Conservation (phyloP, 352 stramenopile genomes). For the Halophytophthora polymorphica region DNA sequence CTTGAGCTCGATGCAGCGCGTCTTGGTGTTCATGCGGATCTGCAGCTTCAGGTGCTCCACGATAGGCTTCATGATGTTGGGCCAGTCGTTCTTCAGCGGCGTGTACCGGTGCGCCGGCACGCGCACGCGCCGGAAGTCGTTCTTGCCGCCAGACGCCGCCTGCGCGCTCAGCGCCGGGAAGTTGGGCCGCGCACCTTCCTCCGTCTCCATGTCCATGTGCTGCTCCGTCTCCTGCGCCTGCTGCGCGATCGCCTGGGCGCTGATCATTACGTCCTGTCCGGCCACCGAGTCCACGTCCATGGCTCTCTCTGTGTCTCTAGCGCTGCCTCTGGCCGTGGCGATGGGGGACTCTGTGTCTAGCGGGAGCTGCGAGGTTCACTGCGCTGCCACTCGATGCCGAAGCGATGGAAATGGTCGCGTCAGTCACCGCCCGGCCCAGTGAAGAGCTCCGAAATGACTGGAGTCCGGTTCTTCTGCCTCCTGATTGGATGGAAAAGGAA, state of each 20-base stretch:
- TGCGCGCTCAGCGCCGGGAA: conserved; percentile 82
- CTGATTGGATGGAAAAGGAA: conserved; percentile 29
- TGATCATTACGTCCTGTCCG: conserved; percentile 65
- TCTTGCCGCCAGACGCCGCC: conserved; percentile 79
- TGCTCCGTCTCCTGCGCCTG: conserved; percentile 47
- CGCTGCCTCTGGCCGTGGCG: neutral
- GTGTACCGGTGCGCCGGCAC: conserved; percentile 97
- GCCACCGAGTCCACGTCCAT: conserved; percentile 77
- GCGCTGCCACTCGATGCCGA: conserved; percentile 11
- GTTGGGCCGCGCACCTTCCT: conserved; percentile 45
- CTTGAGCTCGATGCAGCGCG: conserved; percentile 97
- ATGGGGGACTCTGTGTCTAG: neutral
- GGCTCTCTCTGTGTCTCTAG: conserved; percentile 1
- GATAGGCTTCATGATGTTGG: conserved; percentile 98
- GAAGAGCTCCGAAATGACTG: conserved; percentile 42
- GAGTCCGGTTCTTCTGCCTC: conserved; percentile 20
- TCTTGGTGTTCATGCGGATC: conserved; percentile 99
- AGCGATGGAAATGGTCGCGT: conserved; percentile 15
- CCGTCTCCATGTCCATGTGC: conserved; percentile 57
- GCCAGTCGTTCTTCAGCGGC: conserved; percentile 98
- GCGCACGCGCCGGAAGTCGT: conserved; percentile 95
- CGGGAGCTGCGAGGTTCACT: neutral
- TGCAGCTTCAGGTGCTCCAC: conserved; percentile 98
- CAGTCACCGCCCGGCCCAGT: conserved; percentile 4
- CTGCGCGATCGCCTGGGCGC: conserved; percentile 37